Evolutionary conservation across 495 filamentous ascomycete genomes (phyloP), one percentile per base, ranked within the genome.

Genomic region (Hyaloscypha variabilis): DNA sequence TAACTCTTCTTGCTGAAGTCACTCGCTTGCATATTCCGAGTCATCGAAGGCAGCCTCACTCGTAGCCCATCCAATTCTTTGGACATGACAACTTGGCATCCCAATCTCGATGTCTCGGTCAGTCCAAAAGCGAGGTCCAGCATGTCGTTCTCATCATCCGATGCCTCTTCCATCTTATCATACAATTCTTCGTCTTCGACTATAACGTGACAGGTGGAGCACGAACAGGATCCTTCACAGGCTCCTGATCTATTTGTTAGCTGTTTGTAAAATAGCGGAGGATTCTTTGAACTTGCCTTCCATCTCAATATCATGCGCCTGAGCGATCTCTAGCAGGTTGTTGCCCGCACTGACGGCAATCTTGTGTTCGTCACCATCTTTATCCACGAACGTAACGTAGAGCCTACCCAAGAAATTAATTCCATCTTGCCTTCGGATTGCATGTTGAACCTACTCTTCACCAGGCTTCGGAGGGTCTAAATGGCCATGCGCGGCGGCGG

Each of bases 71-170:
- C 91, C 61, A 98, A 78, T 67, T 94, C 91, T 76, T 91, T 92
- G 24, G 75, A 88, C 94, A 99, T 97, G 70, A 87, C 75, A 30
- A 98, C 90, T 81, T 99, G 95, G 77, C 95, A 99, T 8, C 95
- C 95, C 54, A 99, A 77, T n/a, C 95, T 85, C 52, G 92, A 96
- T 54, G 96, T 99, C 80, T 99, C 95, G 8, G 94, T 97, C 70
- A 98, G 72, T 0, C 95, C 95, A 75, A 99, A 99, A 0, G 95
- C 95, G 65, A 98, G 76, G 75, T 99, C 95, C 70, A 99, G 80
- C 95, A 99, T 99, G 78, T 99, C 95, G 76, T 98, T 98, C 84
- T 99, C 95, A 75, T 99, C 96, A 75, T 99, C 95, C 49, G 90
- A 88, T 19, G 95, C 91, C 77, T 98, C 96, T 53, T 88, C 85